A percentile compares a stretch with the other conserved stretches of the same genome.
Conservation (phyloP, 805 yeast species). For the Nakazawaea ernobii region DNA sequence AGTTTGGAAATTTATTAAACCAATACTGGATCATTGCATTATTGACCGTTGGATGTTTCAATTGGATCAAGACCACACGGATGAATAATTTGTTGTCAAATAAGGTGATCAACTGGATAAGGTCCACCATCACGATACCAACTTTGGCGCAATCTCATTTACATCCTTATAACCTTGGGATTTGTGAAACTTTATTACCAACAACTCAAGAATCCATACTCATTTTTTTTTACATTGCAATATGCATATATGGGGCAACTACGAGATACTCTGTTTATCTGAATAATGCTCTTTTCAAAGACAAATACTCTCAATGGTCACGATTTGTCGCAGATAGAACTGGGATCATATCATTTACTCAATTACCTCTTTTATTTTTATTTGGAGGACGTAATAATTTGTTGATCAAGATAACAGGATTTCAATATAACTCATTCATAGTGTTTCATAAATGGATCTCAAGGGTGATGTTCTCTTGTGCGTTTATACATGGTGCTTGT, state of each 20-base stretch:
- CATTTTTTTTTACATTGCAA: slow-evolving; percentile 12
- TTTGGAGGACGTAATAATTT: slow-evolving; percentile 58
- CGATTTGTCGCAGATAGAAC: slow-evolving; percentile 52
- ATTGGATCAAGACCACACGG: slow-evolving; percentile 12
- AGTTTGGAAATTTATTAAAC: slow-evolving; percentile 14
- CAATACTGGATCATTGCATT: slow-evolving; percentile 19
- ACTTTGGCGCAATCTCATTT: slow-evolving; percentile 16
- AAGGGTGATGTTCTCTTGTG: slow-evolving; percentile 20
- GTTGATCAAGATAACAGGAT: slow-evolving; percentile 45
- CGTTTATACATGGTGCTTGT: slow-evolving; percentile 24
- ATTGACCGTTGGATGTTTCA: slow-evolving; percentile 14
- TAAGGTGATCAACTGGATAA: slow-evolving; percentile 10
- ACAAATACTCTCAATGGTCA: slow-evolving; percentile 19
- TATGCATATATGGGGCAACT: slow-evolving; percentile 11
- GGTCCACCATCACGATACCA: slow-evolving; percentile 19
- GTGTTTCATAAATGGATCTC: slow-evolving; percentile 42
- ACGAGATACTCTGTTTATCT: slow-evolving; percentile 14
- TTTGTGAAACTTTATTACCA: slow-evolving; percentile 21
- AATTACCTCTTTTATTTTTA: slow-evolving; percentile 42
- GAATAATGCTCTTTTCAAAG: slow-evolving; percentile 15
- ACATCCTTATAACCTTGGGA: slow-evolving; percentile 16
- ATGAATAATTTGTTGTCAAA: background rate
- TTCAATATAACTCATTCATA: slow-evolving; percentile 38
- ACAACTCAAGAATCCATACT: slow-evolving; percentile 20
- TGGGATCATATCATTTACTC: slow-evolving; percentile 38